phyloP scores from a whole-genome alignment of 306 rosid genomes.

The Albizia julibrissin region DNA sequence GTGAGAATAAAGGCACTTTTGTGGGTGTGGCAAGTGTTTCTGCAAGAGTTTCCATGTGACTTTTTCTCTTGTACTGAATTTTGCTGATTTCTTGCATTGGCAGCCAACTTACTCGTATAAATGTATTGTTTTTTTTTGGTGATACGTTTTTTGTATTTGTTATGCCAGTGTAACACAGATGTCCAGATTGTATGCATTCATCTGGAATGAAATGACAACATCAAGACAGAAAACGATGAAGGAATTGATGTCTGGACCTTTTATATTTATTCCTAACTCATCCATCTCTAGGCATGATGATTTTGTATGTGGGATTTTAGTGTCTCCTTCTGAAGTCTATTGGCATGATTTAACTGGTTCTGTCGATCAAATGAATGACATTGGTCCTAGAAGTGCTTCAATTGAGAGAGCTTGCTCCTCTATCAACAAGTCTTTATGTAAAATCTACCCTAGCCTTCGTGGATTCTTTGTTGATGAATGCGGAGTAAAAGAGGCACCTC shows the following conservation, averaged over 20 bases:
- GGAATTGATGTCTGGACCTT: constrained; percentile 67
- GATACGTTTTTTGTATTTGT: constrained; percentile 2
- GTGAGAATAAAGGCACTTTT: too few relatives aligned
- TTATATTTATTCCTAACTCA: constrained; percentile 69
- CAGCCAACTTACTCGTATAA: constrained; percentile 1
- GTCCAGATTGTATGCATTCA: constrained; percentile 71
- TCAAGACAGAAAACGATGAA: constrained; percentile 60
- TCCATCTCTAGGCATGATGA: constrained; percentile 53
- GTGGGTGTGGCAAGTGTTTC: background rate
- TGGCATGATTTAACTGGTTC: constrained; percentile 82
- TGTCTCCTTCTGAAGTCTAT: constrained; percentile 63
- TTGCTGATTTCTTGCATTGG: background rate
- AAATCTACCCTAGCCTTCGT: constrained; percentile 70
- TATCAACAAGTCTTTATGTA: constrained; percentile 57
- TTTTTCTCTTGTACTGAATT: background rate
- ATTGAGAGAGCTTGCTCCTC: constrained; percentile 33
- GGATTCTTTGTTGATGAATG: constrained; percentile 78
- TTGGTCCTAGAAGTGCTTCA: constrained; percentile 42
- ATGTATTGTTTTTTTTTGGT: background rate
- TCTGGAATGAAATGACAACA: constrained; percentile 78
- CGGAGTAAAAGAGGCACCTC: constrained; percentile 69
- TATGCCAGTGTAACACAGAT: constrained; percentile 70
- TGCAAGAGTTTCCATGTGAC: background rate
- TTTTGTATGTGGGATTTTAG: constrained; percentile 64
- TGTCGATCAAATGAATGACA: constrained; percentile 52